phyloP scores from a whole-genome alignment of 331 rosid genomes.

The Quercus tomentella region DNA sequence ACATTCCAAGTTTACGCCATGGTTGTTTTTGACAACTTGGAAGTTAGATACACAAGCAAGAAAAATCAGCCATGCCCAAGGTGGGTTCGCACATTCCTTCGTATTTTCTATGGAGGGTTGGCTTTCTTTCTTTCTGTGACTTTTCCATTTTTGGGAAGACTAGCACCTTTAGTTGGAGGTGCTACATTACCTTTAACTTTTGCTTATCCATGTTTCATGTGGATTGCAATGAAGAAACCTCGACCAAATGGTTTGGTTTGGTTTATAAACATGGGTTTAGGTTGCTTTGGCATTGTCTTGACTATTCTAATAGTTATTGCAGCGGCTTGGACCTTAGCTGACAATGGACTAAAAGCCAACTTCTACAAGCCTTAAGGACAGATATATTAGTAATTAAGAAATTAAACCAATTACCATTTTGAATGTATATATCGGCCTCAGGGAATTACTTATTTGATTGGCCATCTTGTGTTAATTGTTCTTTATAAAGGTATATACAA shows the following conservation, averaged over 20 bases:
- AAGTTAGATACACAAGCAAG: constrained; percentile 26
- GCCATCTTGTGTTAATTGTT: no score
- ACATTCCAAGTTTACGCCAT: constrained; percentile 61
- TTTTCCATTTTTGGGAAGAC: constrained; percentile 52
- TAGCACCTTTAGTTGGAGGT: constrained; percentile 42
- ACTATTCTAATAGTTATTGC: constrained; percentile 38
- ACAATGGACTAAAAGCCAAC: constrained; percentile 40
- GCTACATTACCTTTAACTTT: constrained; percentile 54
- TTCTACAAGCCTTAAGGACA: constrained; percentile 44
- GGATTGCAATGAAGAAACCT: constrained; percentile 50
- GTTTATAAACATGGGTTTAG: constrained; percentile 41
- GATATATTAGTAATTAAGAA: no score
- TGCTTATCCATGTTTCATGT: constrained; percentile 74
- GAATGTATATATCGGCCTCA: no score
- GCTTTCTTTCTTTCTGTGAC: constrained; percentile 42
- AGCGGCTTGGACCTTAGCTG: constrained; percentile 32
- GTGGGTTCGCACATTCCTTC: constrained; percentile 20
- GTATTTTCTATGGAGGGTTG: constrained; percentile 50
- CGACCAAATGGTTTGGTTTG: constrained; percentile 15
- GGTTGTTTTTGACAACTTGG: constrained; percentile 63
- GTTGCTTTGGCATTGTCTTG: constrained; percentile 44
- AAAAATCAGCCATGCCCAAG: constrained; percentile 38
- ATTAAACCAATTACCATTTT: no score
- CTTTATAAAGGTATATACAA: no score
- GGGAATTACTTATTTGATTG: no score